These are phyloP conservation scores for Dryadomyces sulphureus DNA, from an alignment of 2,329 filamentous ascomycete genomes.

Conservation along the genomic window DNA sequence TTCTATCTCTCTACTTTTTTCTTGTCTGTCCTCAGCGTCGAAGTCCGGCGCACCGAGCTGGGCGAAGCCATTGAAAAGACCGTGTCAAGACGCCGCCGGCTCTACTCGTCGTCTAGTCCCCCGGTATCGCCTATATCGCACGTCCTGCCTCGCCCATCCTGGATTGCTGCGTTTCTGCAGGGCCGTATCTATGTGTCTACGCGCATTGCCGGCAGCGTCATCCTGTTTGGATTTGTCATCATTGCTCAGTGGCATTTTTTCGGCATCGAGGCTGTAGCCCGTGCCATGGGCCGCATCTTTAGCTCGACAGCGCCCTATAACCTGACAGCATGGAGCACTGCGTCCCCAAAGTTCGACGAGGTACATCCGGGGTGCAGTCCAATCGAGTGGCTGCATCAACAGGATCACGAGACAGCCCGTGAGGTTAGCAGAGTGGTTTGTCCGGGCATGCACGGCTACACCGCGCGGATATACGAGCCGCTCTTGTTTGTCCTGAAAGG, in stretches of 20 bases:
- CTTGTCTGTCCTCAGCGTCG: constrained; percentile 62
- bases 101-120: background rate
- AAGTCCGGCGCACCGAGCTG: constrained; percentile 62
- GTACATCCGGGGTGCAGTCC: constrained; percentile 66
- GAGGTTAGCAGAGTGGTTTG: constrained; percentile 67
- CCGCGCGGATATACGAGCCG: constrained; percentile 61
- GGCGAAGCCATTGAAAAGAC: constrained; percentile 53
- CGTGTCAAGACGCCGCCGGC: constrained; percentile 24
- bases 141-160: constrained; percentile 26
- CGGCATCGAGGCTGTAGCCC: constrained; percentile 35
- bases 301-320: constrained; percentile 10
- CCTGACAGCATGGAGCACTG: constrained; percentile 12
- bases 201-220: constrained; percentile 57
- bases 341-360: constrained; percentile 33
- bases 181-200: constrained; percentile 56
- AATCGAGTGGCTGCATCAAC: constrained; percentile 59
- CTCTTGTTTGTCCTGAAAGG: constrained; percentile 57
- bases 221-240: constrained; percentile 57
- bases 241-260: constrained; percentile 69
- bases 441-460: constrained; percentile 53
- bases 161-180: constrained; percentile 46
- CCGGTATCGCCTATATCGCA: background rate
- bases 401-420: constrained; percentile 64
- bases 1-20: constrained; percentile 72
- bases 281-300: constrained; percentile 20